These are phyloP conservation scores for Syzygium grande DNA, from an alignment of 345 rosid genomes.

Conservation along the genomic window DNA sequence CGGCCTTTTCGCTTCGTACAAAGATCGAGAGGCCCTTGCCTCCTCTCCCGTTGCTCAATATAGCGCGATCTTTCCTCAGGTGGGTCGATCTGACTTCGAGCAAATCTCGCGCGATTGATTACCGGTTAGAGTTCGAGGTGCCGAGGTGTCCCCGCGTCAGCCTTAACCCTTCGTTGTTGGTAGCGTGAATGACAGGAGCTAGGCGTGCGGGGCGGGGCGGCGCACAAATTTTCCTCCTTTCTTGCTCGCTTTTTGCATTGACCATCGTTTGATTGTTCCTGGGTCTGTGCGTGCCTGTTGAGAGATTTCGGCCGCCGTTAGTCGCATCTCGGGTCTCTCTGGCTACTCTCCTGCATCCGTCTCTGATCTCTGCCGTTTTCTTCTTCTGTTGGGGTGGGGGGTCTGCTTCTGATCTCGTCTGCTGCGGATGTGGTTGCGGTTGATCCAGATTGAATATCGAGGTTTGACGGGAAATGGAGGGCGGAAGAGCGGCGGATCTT, in stretches of 20 bases:
- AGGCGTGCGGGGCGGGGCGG: neutral
- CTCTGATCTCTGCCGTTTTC: neutral
- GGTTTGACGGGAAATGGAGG: neutral
- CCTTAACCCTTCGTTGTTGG: neutral
- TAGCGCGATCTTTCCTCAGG: neutral
- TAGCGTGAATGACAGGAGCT: neutral
- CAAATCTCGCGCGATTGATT: neutral
- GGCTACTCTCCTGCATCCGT: neutral
- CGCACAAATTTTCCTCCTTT: neutral
- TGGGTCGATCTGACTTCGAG: neutral
- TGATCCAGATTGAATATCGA: neutral
- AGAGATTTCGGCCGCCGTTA: neutral
- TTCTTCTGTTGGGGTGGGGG: neutral
- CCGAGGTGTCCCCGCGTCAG: neutral
- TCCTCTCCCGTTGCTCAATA: neutral
- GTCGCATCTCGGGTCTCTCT: neutral
- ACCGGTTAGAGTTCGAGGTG: neutral
- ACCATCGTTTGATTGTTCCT: neutral
- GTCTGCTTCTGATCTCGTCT: neutral
- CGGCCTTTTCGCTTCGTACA: neutral
- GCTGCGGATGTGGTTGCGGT: neutral
- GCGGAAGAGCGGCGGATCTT: slow-evolving; percentile 14
- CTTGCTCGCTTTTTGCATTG: neutral
- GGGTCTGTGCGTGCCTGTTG: neutral
- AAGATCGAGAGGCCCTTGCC: neutral